Base-by-base conservation (phyloP, 2,329 filamentous ascomycete species). In the Fusarium citri region DNA sequence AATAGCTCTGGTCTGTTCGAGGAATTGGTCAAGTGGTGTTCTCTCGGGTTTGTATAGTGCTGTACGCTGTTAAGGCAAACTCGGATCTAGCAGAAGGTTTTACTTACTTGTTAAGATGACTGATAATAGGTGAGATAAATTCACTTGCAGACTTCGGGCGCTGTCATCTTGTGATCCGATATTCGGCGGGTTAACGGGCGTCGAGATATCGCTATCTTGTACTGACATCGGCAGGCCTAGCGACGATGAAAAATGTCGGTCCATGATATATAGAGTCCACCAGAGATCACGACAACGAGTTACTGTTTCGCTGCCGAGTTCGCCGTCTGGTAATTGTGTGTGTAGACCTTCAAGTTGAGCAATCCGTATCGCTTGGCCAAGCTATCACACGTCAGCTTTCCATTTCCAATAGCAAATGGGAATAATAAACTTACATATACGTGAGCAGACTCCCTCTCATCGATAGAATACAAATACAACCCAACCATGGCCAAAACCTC, bases 241-340 rank as follows among this genome's bases (percentile, higher is more conserved):
- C 0, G 80, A 82, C 1, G 78, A 79, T 0, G 79, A 82, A 37
- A 82, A 79, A 23, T 82, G 78, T 0, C 78, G 74, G 26, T 82
- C 80, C 73, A 81, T 79, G 20, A 80, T 80, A 42, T 82, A 82
- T 6, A 81, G 53, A 0, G 80, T 80, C 80, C 81, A 81, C 81
- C 81, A 83, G 3, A 82, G 66, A 58, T 78, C 77, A 2, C 79
- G 78, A 43, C 79, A 82, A 1, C 74, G 72, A 0, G 70, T 65
- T 1, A 81, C 75, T 0, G 77, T 79, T 16, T 74, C 73, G 8
- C 59, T 41, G 0, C 78, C 78, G 1, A 82, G 74, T 26, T 78
- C 78, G 4, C 74, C 71, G 26, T 81, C 79, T 0, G 80, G 80
- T 1, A 83, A 72, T 22, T 81, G 76, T 1, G 80, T 82, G 37